Percentiles rank a stretch among this genome's conserved stretches.
Conservation (phyloP, 768 basidiomycete species). For the Lepiota brunneoincarnata region DNA sequence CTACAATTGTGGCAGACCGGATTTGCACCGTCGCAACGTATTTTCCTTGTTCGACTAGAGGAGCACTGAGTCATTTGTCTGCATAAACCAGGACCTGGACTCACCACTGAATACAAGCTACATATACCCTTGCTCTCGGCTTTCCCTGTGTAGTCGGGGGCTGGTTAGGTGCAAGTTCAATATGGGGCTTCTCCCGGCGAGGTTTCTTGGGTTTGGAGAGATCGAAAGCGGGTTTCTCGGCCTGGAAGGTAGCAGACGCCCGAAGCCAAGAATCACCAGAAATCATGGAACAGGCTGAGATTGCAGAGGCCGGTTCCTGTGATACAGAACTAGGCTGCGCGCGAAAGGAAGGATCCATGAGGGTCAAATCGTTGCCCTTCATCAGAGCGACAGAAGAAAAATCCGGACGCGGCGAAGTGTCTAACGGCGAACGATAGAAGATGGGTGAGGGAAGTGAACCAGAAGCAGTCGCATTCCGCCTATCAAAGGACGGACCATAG, state of each 20-base stretch:
- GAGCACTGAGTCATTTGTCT: constrained; percentile 7
- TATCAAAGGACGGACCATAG: constrained; percentile 14
- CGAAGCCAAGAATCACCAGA: constrained; percentile 3
- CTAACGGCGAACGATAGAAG: constrained; percentile 3
- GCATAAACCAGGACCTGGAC: constrained; percentile 17
- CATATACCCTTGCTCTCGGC: constrained; percentile 69
- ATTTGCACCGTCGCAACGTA: constrained; percentile 80
- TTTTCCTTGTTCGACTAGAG: constrained; percentile 70
- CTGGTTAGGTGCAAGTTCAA: constrained; percentile 72
- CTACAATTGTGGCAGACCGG: constrained; percentile 74
- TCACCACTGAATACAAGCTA: constrained; percentile 79
- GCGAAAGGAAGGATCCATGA: constrained; percentile 3
- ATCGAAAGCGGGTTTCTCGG: constrained; percentile 6
- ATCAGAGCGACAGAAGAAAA: constrained; percentile 5
- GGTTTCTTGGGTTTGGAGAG: constrained; percentile 33
- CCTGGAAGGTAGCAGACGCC: not conserved
- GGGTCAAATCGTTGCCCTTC: constrained; percentile 9
- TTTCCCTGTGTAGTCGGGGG: constrained; percentile 83
- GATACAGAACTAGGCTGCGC: not conserved
- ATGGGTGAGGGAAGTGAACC: constrained; percentile 3
- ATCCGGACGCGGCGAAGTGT: not conserved
- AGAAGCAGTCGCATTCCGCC: constrained; percentile 7
- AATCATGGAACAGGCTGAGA: not conserved
- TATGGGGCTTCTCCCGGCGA: constrained; percentile 54
- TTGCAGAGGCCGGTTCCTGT: not conserved